Evolutionary conservation across 805 yeast genomes (phyloP).

Genomic region (Limtongia smithiae): DNA sequence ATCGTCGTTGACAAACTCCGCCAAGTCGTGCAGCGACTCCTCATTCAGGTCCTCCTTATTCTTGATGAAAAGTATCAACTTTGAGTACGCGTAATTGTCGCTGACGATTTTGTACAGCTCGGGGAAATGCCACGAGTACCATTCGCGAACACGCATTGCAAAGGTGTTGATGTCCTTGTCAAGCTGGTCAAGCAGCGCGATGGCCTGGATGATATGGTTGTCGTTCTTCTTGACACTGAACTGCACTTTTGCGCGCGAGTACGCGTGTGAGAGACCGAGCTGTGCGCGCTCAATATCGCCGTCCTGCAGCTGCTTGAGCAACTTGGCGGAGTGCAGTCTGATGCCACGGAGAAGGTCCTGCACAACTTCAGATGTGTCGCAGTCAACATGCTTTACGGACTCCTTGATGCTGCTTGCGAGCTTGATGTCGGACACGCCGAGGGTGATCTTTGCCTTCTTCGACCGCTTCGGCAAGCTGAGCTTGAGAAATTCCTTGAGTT

Average conservation of each 20-base stretch:
- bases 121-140: constrained; percentile 99
- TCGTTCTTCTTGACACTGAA: constrained; percentile 97
- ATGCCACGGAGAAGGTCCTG: constrained; percentile 95
- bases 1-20: constrained; percentile 86
- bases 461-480: constrained; percentile 74
- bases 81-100: constrained; percentile 84
- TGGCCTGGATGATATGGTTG: constrained; percentile 98
- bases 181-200: constrained; percentile 93
- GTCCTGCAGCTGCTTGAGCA: constrained; percentile 84
- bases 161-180: constrained; percentile 98
- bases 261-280: constrained; percentile 98
- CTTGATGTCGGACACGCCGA: constrained; percentile 92
- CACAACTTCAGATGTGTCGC: constrained; percentile 83
- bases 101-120: constrained; percentile 88
- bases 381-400: constrained; percentile 79
- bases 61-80: constrained; percentile 72
- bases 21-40: constrained; percentile 70
- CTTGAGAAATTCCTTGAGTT: constrained; percentile 83
- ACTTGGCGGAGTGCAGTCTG: constrained; percentile 82
- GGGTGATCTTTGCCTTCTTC: constrained; percentile 55
- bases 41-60: constrained; percentile 76
- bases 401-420: constrained; percentile 97
- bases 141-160: constrained; percentile 94
- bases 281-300: constrained; percentile 98
- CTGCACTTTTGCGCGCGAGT: constrained; percentile 98